A percentile compares a stretch with the other conserved stretches of the same genome.
Evolutionary conservation across 352 stramenopile species (phyloP).

Genomic region (Pythium utonaiense): DNA sequence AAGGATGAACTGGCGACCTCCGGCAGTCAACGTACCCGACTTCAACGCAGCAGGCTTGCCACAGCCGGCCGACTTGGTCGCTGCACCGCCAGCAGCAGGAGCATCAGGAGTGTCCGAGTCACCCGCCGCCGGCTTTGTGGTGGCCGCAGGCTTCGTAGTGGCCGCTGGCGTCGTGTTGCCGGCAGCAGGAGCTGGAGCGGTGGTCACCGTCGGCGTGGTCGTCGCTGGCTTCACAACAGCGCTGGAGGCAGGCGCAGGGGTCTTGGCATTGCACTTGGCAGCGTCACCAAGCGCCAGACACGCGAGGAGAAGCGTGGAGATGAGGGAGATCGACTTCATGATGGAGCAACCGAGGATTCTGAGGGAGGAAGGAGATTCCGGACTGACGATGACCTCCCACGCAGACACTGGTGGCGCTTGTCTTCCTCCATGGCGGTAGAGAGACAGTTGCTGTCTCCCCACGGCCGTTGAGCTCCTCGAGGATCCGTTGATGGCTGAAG

Average conservation of each 20-base stretch:
- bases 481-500: background rate
- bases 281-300: conserved; percentile 9
- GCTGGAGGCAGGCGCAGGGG: background rate
- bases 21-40: conserved; percentile 18
- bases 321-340: conserved; percentile 13
- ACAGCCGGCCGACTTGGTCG: conserved; percentile 15
- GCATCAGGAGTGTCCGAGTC: background rate
- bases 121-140: background rate
- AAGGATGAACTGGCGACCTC: conserved; percentile 30
- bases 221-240: background rate
- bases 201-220: background rate
- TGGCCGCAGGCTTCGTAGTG: background rate
- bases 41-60: conserved; percentile 14
- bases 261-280: conserved; percentile 17
- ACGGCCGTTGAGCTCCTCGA: background rate
- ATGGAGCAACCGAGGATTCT: background rate
- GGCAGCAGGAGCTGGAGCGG: background rate
- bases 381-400: background rate
- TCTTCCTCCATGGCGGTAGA: background rate
- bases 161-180: background rate
- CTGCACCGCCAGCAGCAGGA: background rate
- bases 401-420: background rate
- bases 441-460: conserved; percentile 1
- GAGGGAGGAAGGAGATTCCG: background rate
- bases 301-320: conserved; percentile 8